Conservation (phyloP, 148 eudicot species). For the Persicaria tinctoria region DNA sequence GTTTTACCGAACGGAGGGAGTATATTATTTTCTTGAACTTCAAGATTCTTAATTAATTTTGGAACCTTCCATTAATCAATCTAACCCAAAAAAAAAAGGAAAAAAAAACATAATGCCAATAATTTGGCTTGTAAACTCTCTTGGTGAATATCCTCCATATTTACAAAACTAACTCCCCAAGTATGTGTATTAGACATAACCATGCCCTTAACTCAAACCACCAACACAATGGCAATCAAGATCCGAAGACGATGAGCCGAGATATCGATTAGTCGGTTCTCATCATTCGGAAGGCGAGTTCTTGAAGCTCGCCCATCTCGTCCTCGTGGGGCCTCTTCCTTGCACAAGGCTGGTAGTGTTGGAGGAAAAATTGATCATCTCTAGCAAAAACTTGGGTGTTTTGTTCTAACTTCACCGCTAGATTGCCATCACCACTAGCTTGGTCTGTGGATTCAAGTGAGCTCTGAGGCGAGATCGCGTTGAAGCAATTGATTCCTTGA, state of each 20-base stretch:
- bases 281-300: constrained; percentile 59
- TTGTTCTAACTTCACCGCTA: constrained; percentile 27
- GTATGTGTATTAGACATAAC: background rate
- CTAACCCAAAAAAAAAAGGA: background rate
- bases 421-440: constrained; percentile 8
- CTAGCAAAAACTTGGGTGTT: constrained; percentile 13
- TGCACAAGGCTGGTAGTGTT: constrained; percentile 18
- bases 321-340: constrained; percentile 43
- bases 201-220: background rate
- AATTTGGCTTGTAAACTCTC: constrained; percentile 4
- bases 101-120: background rate
- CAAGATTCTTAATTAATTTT: constrained; percentile 9
- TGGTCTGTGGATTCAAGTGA: constrained; percentile 44
- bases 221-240: no score
- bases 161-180: constrained; percentile 9
- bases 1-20: no score
- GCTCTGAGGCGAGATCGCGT: constrained; percentile 44
- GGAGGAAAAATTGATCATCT: constrained; percentile 14
- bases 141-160: background rate
- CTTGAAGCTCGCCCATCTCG: constrained; percentile 65
- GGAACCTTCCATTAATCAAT: constrained; percentile 3
- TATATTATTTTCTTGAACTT: constrained; percentile 9
- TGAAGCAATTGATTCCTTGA: constrained; percentile 14
- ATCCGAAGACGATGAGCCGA: no score
- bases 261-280: constrained; percentile 22